Percentiles rank a stretch among this genome's conserved stretches.
Conservation (phyloP, 371 early-diverging fungal genomes). For the Thermomucor indicae-seudaticae region DNA sequence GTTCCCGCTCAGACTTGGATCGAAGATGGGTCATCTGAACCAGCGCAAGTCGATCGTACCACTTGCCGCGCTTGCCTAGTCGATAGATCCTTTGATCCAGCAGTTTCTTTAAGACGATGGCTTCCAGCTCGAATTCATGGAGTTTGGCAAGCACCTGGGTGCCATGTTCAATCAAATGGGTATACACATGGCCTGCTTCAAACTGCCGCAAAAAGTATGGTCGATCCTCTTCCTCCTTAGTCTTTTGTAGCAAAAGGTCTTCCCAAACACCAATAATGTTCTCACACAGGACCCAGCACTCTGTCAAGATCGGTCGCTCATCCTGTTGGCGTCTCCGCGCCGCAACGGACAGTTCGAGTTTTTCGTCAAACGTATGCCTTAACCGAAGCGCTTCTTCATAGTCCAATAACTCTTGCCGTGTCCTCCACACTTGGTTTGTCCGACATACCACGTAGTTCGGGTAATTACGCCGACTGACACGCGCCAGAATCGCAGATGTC, state of each 20-base stretch:
- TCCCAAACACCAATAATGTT: conserved; percentile 41
- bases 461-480: conserved; percentile 51
- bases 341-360: conserved; percentile 16
- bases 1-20: conserved; percentile 22
- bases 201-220: conserved; percentile 45
- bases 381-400: conserved; percentile 52
- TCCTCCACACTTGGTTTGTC: conserved; percentile 47
- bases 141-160: conserved; percentile 51
- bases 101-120: conserved; percentile 50
- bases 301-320: not conserved
- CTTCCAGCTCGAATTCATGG: conserved; percentile 57
- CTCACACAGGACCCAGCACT: conserved; percentile 33
- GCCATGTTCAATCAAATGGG: conserved; percentile 56
- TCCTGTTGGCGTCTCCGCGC: conserved; percentile 6
- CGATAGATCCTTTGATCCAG: conserved; percentile 57
- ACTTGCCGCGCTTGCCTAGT: conserved; percentile 58
- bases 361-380: conserved; percentile 25
- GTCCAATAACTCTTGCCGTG: conserved; percentile 46
- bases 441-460: conserved; percentile 51
- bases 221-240: conserved; percentile 7
- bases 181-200: conserved; percentile 63
- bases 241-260: conserved; percentile 21
- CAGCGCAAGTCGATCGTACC: conserved; percentile 70
- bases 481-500: conserved; percentile 50
- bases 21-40: conserved; percentile 53